phyloP scores from a whole-genome alignment of 805 yeast genomes.

The Candida nitratophila region DNA sequence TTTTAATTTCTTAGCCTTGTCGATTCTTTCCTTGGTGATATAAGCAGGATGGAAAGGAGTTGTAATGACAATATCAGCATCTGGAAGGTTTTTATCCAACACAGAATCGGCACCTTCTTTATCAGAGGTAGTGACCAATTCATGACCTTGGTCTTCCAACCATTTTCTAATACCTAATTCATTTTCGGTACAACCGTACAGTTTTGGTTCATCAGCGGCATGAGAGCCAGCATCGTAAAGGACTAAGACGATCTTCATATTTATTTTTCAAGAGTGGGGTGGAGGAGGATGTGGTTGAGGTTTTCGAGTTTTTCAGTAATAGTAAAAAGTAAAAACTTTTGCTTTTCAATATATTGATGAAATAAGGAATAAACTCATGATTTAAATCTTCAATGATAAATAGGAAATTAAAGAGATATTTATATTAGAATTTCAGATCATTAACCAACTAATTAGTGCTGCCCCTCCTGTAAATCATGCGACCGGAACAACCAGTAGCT shows the following conservation, averaged over 20 bases:
- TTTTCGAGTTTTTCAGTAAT: too few species aligned
- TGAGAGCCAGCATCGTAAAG: conserved; percentile 53
- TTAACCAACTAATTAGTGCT: neutral
- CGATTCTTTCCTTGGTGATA: conserved; percentile 58
- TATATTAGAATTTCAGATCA: neutral
- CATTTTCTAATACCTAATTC: conserved; percentile 65
- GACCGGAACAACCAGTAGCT: neutral
- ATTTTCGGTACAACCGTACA: conserved; percentile 68
- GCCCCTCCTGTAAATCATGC: too few species aligned
- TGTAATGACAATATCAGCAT: conserved; percentile 71
- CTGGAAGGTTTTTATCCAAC: conserved; percentile 59
- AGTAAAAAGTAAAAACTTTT: too few species aligned
- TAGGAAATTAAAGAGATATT: neutral
- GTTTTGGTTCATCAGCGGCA: conserved; percentile 51
- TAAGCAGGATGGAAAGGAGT: conserved; percentile 84
- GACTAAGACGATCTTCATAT: conserved; percentile 43
- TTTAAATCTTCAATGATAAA: neutral
- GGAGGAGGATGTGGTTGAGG: too few species aligned
- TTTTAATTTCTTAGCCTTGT: conserved; percentile 64
- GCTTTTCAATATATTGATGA: too few species aligned
- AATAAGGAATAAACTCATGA: too few species aligned
- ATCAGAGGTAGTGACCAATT: conserved; percentile 55
- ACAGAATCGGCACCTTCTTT: conserved; percentile 57
- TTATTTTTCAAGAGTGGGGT: neutral
- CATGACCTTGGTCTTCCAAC: conserved; percentile 62